Conservation (phyloP, 805 yeast species). For the Nakazawaea ernobii region DNA sequence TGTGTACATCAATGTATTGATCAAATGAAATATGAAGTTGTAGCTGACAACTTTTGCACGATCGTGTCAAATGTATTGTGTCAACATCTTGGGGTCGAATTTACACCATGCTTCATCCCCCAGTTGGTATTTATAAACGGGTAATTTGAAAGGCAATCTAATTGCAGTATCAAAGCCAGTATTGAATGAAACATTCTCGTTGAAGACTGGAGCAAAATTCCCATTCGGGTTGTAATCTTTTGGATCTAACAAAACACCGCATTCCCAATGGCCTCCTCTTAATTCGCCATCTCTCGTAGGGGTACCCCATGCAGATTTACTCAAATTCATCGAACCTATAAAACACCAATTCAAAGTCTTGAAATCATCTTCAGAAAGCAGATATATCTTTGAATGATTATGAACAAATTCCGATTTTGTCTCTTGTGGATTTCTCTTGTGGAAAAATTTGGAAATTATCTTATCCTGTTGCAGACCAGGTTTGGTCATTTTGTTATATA, state of each 20-base stretch:
- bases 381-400: conserved; percentile 61
- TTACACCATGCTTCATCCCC: conserved; percentile 48
- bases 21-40: no score
- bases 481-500: conserved; percentile 35
- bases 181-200: conserved; percentile 26
- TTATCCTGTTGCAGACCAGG: conserved; percentile 23
- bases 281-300: conserved; percentile 19
- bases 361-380: conserved; percentile 47
- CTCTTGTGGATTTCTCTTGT: conserved; percentile 34
- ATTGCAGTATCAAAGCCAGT: conserved; percentile 27
- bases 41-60: no score
- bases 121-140: conserved; percentile 34
- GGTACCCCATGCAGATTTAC: conserved; percentile 79
- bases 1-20: no score
- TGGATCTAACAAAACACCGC: conserved; percentile 44
- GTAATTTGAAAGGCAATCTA: conserved; percentile 49
- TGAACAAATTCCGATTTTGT: conserved; percentile 20
- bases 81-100: conserved; percentile 1
- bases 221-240: conserved; percentile 16
- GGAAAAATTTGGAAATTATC: conserved; percentile 36
- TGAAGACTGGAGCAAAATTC: conserved; percentile 38
- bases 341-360: conserved; percentile 58
- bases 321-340: conserved; percentile 69
- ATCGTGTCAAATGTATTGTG: no score
- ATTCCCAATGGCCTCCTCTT: conserved; percentile 28